These are phyloP conservation scores for Fusarium piperis DNA, from an alignment of 2,329 filamentous ascomycete species.

Conservation along the genomic window DNA sequence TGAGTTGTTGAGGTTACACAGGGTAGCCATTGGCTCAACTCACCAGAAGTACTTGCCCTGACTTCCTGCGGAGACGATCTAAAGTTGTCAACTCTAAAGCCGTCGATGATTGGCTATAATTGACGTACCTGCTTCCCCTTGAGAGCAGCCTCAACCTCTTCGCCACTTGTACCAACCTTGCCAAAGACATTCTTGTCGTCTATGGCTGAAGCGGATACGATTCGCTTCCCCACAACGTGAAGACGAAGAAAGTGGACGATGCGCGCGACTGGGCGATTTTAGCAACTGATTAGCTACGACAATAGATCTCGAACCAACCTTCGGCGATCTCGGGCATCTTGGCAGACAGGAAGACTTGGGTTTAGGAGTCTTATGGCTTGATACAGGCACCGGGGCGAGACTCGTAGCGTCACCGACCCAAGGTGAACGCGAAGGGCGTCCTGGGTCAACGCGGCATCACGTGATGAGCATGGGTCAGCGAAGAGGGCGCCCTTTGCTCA, in stretches of 20 bases:
- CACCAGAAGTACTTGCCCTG: constrained; percentile 98
- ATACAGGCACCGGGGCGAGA: background rate
- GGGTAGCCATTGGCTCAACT: constrained; percentile 22
- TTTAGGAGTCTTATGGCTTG: background rate
- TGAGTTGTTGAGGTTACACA: constrained; percentile 1
- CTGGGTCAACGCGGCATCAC: constrained; percentile 36
- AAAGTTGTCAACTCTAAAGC: background rate
- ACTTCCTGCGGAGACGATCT: constrained; percentile 74
- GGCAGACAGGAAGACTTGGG: background rate
- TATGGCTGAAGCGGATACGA: constrained; percentile 74
- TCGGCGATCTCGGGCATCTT: constrained; percentile 73
- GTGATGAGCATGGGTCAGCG: constrained; percentile 23
- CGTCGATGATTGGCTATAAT: too few relatives aligned
- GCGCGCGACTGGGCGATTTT: constrained; percentile 71
- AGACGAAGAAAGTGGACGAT: constrained; percentile 86
- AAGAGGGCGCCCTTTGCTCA: background rate
- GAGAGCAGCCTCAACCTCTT: constrained; percentile 78
- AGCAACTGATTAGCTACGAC: background rate
- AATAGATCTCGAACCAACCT: constrained; percentile 49
- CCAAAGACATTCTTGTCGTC: constrained; percentile 90
- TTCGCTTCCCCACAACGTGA: constrained; percentile 84
- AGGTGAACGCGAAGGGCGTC: background rate
- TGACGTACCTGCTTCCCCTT: constrained; percentile 71
- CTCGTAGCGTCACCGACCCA: constrained; percentile 19
- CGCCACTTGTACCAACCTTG: constrained; percentile 84